Base-by-base conservation (phyloP, 2,329 filamentous ascomycete species). In the Fusarium domesticum region DNA sequence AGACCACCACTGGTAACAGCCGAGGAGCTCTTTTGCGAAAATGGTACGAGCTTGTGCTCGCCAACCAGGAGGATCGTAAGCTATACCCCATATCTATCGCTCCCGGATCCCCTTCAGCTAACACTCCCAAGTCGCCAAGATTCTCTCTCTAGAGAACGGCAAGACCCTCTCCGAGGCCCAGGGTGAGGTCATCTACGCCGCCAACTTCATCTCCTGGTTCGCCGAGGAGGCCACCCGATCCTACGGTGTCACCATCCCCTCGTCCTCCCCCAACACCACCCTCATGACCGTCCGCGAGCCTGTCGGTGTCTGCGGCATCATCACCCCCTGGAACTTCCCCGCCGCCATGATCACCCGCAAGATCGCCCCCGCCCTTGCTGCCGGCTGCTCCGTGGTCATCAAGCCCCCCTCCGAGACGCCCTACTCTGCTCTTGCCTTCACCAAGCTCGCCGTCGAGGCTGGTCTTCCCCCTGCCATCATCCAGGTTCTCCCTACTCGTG, bases 391-490 rank as follows among this genome's bases (percentile, higher is more conserved):
- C 2, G 87, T 90, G 78, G 74, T 91, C 18, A 75, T 80, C 19
- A 88, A 88, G 69, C 83, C 85, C 3, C 83, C 80, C 7, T 84
- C 84, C 3, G 84, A 88, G 65, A 90, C 87, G 3, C 87, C 87
- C 0, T 80, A 87, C 61, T 88, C 85, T 30, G 79, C 83, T 3
- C 81, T 88, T 19, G 83, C 84, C 2, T 70, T 90, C 15, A 84
- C 83, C 3, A 78, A 85, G 59, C 76, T 90, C 20, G 84, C 82
- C 1, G 70, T 78, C 44, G 76, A 84, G 31, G 88, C 88, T 1
- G 89, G 89, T 2, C 84, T 90, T 35, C 87, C 87, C 2, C 46
- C 55, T 14, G 54, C 47, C 6, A 53, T 53, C 18, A 56, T 63
- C 38, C 55, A 65, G 20, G 58, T 64, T 17, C 53, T 63, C 6